Evolutionary conservation across 208 protist genomes (phyloP).

Genomic region (Trypanosoma conorhini): DNA sequence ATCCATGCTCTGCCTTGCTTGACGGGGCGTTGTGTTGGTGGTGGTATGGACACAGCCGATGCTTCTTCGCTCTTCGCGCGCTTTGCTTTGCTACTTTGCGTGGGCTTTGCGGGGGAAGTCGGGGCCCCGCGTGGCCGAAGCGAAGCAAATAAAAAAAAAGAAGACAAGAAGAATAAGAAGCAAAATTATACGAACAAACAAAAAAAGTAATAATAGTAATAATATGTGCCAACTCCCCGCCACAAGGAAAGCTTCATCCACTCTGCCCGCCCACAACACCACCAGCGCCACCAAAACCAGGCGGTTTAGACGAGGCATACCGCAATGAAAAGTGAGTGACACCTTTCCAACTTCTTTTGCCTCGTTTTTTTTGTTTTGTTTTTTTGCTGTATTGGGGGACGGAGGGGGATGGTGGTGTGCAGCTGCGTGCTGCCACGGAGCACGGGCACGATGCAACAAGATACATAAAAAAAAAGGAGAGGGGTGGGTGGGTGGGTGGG

Average conservation of each 20-base stretch:
- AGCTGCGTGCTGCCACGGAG: too few relatives aligned
- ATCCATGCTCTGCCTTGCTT: constrained; percentile 42
- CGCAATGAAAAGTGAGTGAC: too few relatives aligned
- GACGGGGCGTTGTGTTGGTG: not conserved
- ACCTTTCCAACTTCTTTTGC: too few relatives aligned
- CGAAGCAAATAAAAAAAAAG: not conserved
- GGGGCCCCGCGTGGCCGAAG: not conserved
- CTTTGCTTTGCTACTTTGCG: not conserved
- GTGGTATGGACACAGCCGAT: not conserved
- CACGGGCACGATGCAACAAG: not conserved
- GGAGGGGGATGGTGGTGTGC: too few relatives aligned
- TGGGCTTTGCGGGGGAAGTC: not conserved
- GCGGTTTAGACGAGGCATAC: too few relatives aligned
- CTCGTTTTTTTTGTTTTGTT: too few relatives aligned
- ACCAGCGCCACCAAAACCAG: too few relatives aligned
- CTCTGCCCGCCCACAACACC: not conserved
- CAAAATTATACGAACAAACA: not conserved
- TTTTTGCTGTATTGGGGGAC: too few relatives aligned
- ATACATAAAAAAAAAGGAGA: not conserved
- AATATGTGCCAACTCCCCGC: not conserved
- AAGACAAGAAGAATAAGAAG: constrained; percentile 15
- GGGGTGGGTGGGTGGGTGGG: not conserved
- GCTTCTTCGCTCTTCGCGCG: not conserved
- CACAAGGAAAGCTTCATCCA: not conserved
- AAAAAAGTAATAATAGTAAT: not conserved